These are phyloP conservation scores for Fibroporia radiculosa DNA, from an alignment of 768 basidiomycete genomes.

Conservation along the genomic window DNA sequence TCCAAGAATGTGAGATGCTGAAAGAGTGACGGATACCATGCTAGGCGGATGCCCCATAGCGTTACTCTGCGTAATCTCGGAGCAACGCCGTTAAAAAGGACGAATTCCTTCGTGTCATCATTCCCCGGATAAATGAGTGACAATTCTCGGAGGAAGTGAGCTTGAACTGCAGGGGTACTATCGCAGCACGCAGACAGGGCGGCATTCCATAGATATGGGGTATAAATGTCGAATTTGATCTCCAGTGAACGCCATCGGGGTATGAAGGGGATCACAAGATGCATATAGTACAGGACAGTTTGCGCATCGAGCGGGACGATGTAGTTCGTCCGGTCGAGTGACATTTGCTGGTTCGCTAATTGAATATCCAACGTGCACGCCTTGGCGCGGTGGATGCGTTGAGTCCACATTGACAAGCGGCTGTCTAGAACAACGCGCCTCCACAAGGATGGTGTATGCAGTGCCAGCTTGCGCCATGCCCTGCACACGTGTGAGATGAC, in stretches of 20 bases:
- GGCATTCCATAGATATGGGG: constrained; percentile 63
- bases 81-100: constrained; percentile 53
- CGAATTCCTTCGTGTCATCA: constrained; percentile 62
- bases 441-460: constrained; percentile 60
- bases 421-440: constrained; percentile 45
- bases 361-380: constrained; percentile 56
- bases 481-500: constrained; percentile 63
- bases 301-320: constrained; percentile 33
- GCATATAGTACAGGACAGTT: constrained; percentile 54
- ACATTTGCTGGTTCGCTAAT: constrained; percentile 21
- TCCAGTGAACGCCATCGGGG: constrained; percentile 56
- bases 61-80: constrained; percentile 49
- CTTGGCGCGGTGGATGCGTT: constrained; percentile 51
- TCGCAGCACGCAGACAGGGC: constrained; percentile 49
- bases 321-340: constrained; percentile 9
- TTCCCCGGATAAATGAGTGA: constrained; percentile 53
- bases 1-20: constrained; percentile 55
- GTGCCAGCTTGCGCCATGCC: constrained; percentile 52
- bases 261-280: constrained; percentile 41
- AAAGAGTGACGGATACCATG: constrained; percentile 58
- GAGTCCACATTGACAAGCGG: constrained; percentile 50
- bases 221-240: constrained; percentile 45
- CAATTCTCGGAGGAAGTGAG: constrained; percentile 43
- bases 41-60: constrained; percentile 56
- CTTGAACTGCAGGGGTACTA: constrained; percentile 26